Conservation (phyloP, 2,329 filamentous ascomycete species). For the Nothophoma quercina region DNA sequence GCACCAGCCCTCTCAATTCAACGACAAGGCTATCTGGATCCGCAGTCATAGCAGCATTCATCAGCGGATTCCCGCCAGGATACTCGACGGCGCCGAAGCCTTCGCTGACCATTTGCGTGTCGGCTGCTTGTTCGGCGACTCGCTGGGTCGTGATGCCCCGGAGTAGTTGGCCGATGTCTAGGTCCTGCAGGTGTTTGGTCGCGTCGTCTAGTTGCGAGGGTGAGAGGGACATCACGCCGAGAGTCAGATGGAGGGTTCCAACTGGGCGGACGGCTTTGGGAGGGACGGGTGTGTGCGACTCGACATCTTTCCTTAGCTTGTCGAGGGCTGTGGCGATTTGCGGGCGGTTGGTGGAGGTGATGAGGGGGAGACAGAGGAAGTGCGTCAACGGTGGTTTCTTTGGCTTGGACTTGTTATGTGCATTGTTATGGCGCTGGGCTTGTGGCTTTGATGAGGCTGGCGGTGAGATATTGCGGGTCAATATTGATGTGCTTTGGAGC, state of each 20-base stretch:
- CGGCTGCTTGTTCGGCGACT: constrained; percentile 23
- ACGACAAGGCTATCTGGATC: constrained; percentile 46
- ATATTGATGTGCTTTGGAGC: constrained; percentile 22
- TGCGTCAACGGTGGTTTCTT: constrained; percentile 68
- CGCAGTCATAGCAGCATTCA: not conserved
- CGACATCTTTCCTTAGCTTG: constrained; percentile 59
- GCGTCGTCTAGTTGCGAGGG: constrained; percentile 59
- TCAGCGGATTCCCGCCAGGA: constrained; percentile 19
- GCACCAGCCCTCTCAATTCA: constrained; percentile 58
- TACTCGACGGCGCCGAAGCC: constrained; percentile 35
- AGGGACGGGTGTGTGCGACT: constrained; percentile 66
- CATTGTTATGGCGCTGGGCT: constrained; percentile 17
- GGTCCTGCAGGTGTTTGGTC: constrained; percentile 44
- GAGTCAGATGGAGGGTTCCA: constrained; percentile 83
- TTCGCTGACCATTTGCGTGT: constrained; percentile 39
- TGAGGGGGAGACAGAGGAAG: constrained; percentile 78
- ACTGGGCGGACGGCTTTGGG: constrained; percentile 74
- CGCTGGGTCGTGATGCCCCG: constrained; percentile 26
- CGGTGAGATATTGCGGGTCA: constrained; percentile 21
- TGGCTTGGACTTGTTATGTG: constrained; percentile 17
- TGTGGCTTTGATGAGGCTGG: constrained; percentile 8
- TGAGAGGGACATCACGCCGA: constrained; percentile 82
- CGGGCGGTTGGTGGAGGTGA: constrained; percentile 65
- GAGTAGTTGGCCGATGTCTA: constrained; percentile 52
- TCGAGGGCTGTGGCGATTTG: constrained; percentile 71